Evolutionary conservation across 1,284 basidiomycete species (phyloP).

Genomic region (Apiotrichum porosum): DNA sequence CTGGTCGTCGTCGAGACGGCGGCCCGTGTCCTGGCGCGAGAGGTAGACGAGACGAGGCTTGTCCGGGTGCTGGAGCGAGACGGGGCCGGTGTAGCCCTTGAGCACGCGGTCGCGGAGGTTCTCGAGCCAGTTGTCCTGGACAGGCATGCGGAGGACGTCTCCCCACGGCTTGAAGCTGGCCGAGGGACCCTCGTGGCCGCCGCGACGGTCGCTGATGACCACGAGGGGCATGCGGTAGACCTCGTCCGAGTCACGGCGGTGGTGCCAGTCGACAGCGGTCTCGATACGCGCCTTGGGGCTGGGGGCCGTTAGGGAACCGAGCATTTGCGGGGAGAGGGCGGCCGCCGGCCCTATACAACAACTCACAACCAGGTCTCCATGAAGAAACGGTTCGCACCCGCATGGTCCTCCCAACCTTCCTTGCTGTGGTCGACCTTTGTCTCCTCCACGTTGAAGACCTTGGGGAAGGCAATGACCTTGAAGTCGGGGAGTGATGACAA

Average conservation of each 20-base stretch:
- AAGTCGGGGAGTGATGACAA: slow-evolving; percentile 16
- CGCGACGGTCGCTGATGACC: slow-evolving; percentile 19
- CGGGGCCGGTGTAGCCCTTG: slow-evolving; percentile 15
- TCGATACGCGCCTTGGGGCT: slow-evolving; percentile 24
- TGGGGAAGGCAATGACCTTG: slow-evolving; percentile 23
- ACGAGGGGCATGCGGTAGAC: slow-evolving; percentile 22
- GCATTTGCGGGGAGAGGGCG: no score
- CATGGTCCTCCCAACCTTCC: slow-evolving; percentile 24
- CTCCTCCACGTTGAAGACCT: slow-evolving; percentile 10
- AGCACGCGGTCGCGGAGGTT: slow-evolving; percentile 25
- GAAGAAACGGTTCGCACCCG: slow-evolving; percentile 34
- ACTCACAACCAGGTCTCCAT: slow-evolving; percentile 32
- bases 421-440: slow-evolving; percentile 11
- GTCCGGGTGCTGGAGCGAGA: slow-evolving; percentile 4
- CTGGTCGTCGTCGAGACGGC: slow-evolving; percentile 41
- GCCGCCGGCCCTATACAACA: neutral
- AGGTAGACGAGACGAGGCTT: slow-evolving; percentile 11
- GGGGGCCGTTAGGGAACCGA: neutral
- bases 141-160: slow-evolving; percentile 31
- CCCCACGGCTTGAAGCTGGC: slow-evolving; percentile 28
- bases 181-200: slow-evolving; percentile 23
- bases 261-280: slow-evolving; percentile 15
- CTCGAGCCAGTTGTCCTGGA: slow-evolving; percentile 21
- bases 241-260: slow-evolving; percentile 10
- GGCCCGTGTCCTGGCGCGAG: slow-evolving; percentile 55